Evolutionary conservation across 83 land plant species (phyloP), one percentile per base, ranked within the genome.

Genomic region (Thuja plicata): DNA sequence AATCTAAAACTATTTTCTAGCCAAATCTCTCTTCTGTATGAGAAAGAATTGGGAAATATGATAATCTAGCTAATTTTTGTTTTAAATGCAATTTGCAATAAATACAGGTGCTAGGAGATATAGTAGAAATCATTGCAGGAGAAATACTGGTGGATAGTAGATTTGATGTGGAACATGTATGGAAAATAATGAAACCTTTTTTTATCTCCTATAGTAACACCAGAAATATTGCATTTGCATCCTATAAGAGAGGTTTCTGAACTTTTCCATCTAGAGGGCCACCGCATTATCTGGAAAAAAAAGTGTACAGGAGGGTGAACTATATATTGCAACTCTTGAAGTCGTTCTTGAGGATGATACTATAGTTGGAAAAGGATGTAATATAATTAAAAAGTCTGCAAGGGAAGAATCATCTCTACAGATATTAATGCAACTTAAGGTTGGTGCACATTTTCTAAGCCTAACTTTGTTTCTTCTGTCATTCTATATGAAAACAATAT

Each of bases 101-200:
- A n/a, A n/a, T n/a, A n/a, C n/a, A n/a, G n/a, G n/a, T n/a, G n/a
- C n/a, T n/a, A n/a, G n/a, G n/a, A n/a, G n/a, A n/a, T n/a, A n/a
- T 98, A 71, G 91, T 98, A 37, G 99, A 98, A 89, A 98, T 99
- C 91, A 97, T 98, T 89, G 99, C 94, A 8, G 99, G 98, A 27
- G 99, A 99, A 45, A 90, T 97, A 30, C 86, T 96, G 43, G 93
- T 98, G 48, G 99, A 98, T 82, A 93, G 93, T 19, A 86, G 90
- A 41, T 93, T 98, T 77, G 89, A 95, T 87, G 57, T 98, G 52
- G 94, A 94, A 21, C 89, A 89, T 89, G 96, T 96, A 19, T 98
- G 99, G 99, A 89, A 89, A 86, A 92, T 97, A 13, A 92, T 94
- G 92, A 86, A 91, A 87, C 96, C 96, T n/a, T 34, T 82, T 97